These are phyloP conservation scores for Hirsutella thompsonii DNA, from an alignment of 2,329 filamentous ascomycete species.

Conservation along the genomic window DNA sequence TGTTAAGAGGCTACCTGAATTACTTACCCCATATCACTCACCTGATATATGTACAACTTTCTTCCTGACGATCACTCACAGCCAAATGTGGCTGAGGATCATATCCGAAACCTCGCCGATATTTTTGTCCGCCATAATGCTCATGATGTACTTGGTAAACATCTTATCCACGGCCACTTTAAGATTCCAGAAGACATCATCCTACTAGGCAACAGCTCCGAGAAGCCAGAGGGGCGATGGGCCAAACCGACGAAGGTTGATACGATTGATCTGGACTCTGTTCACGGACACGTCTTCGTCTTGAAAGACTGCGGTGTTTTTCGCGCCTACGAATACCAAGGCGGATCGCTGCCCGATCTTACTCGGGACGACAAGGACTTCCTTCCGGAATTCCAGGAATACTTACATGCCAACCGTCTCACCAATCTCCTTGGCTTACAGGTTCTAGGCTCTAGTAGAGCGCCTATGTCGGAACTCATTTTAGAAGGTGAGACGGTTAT, in stretches of 20 bases:
- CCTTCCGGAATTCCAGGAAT: background rate
- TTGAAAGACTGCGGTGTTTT: background rate
- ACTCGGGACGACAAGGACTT: background rate
- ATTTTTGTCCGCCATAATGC: slow-evolving; percentile 1
- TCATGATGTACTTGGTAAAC: background rate
- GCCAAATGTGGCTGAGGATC: background rate
- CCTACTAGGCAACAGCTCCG: background rate
- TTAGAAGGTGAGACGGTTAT: background rate
- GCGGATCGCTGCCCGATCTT: background rate
- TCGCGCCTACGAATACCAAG: slow-evolving; percentile 1
- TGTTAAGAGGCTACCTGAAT: too few species aligned
- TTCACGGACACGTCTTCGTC: slow-evolving; percentile 1
- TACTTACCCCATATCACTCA: too few species aligned
- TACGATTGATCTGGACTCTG: background rate
- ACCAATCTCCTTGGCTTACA: background rate
- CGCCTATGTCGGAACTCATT: slow-evolving; percentile 1
- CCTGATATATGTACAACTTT: background rate
- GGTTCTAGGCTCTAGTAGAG: background rate
- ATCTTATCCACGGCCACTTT: slow-evolving; percentile 2
- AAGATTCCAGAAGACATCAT: background rate
- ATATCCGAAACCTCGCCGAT: slow-evolving; percentile 1
- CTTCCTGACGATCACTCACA: background rate
- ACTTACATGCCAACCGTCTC: background rate
- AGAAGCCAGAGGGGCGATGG: background rate
- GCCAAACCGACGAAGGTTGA: background rate